phyloP scores from a whole-genome alignment of 495 filamentous ascomycete species.

The Hypoxylon perforatum region DNA sequence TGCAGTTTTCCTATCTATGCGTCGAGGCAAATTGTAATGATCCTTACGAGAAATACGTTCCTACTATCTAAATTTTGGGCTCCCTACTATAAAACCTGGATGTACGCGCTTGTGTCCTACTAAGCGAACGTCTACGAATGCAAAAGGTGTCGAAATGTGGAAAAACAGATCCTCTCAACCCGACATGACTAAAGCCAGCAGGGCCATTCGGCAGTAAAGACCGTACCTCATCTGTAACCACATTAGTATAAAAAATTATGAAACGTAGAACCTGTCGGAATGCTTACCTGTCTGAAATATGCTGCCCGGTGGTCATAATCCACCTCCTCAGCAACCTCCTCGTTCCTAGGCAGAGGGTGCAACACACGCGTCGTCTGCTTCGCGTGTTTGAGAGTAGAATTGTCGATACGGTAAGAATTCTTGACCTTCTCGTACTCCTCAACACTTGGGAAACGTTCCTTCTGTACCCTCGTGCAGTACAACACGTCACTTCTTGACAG shows the following conservation, averaged over 20 bases:
- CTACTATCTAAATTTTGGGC: slow-evolving; percentile 40
- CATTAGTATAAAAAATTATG: slow-evolving; percentile 53
- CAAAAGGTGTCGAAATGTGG: neutral
- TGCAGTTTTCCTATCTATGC: slow-evolving; percentile 46
- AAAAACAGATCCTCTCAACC: slow-evolving; percentile 30
- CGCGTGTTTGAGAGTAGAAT: slow-evolving; percentile 87
- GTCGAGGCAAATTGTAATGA: slow-evolving; percentile 24
- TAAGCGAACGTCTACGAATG: slow-evolving; percentile 27
- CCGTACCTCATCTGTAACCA: slow-evolving; percentile 92
- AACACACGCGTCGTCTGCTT: slow-evolving; percentile 92
- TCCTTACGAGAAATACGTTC: slow-evolving; percentile 20
- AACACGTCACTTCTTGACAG: slow-evolving; percentile 86
- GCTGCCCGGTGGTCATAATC: slow-evolving; percentile 97
- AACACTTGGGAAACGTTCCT: slow-evolving; percentile 87
- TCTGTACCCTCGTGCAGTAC: slow-evolving; percentile 96
- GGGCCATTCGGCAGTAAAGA: slow-evolving; percentile 93
- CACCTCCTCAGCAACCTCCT: slow-evolving; percentile 92
- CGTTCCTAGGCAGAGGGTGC: slow-evolving; percentile 94
- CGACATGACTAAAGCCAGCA: slow-evolving; percentile 91
- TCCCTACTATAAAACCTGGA: slow-evolving; percentile 8
- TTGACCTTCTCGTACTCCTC: slow-evolving; percentile 86
- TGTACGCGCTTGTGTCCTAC: slow-evolving; percentile 9
- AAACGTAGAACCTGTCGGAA: slow-evolving; percentile 2
- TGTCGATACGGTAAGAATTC: slow-evolving; percentile 87
- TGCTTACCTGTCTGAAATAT: slow-evolving; percentile 97